Conservation (phyloP, 2,329 filamentous ascomycete genomes). For the Metarhizium brunneum region DNA sequence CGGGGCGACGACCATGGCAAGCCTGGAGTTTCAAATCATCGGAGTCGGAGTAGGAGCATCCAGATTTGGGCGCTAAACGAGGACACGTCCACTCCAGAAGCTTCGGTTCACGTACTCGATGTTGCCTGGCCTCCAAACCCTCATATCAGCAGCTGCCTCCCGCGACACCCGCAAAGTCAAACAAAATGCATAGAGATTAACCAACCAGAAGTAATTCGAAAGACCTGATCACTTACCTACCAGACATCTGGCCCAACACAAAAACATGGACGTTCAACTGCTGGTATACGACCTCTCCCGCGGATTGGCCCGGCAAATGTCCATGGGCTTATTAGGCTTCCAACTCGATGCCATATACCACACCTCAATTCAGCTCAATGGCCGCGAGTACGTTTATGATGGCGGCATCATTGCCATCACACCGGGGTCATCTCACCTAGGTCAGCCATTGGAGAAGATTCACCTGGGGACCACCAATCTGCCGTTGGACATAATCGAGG, state of each 20-base stretch:
- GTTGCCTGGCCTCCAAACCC: slow-evolving; percentile 12
- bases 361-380: slow-evolving; percentile 76
- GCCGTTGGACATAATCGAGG: slow-evolving; percentile 70
- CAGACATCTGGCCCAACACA: neutral
- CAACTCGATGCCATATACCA: slow-evolving; percentile 90
- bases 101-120: slow-evolving; percentile 2
- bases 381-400: slow-evolving; percentile 87
- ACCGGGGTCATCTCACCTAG: slow-evolving; percentile 80
- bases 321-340: slow-evolving; percentile 41
- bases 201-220: neutral
- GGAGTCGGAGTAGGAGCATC: neutral
- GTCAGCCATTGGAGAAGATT: slow-evolving; percentile 68
- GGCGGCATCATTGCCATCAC: slow-evolving; percentile 73
- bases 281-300: slow-evolving; percentile 71
- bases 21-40: neutral
- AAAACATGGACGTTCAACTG: slow-evolving; percentile 62
- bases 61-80: neutral
- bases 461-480: slow-evolving; percentile 68
- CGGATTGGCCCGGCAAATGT: slow-evolving; percentile 48
- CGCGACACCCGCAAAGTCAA: neutral
- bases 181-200: neutral
- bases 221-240: too few species aligned
- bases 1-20: neutral
- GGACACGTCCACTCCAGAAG: neutral
- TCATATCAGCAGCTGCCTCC: neutral